Percentiles rank a stretch among this genome's conserved stretches.
These are phyloP conservation scores for Eucalyptus lansdowneana DNA, from an alignment of 345 rosid species.

Conservation along the genomic window DNA sequence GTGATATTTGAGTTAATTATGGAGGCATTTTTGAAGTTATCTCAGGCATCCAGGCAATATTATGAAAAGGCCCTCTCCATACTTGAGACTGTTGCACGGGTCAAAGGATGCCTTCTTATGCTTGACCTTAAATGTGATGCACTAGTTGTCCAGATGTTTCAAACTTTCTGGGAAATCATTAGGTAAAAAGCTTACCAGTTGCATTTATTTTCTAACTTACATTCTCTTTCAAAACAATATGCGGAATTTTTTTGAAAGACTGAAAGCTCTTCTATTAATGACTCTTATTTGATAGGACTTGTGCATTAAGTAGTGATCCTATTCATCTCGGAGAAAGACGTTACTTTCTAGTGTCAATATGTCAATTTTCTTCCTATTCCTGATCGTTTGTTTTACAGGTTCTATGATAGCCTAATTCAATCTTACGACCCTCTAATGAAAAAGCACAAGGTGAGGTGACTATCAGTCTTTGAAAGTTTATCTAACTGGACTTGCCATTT, in stretches of 20 bases:
- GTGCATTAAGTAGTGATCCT: not conserved
- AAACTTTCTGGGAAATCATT: slow-evolving; percentile 32
- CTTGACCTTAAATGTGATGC: slow-evolving; percentile 64
- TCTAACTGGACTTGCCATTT: not conserved
- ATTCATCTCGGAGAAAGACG: not conserved
- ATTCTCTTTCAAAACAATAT: not conserved
- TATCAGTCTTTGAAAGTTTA: not conserved
- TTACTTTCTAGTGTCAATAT: not conserved
- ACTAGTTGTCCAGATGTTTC: slow-evolving; percentile 56
- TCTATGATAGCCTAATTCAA: not conserved
- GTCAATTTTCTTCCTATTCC: not conserved
- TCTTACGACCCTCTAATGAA: not conserved
- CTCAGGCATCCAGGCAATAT: slow-evolving; percentile 30
- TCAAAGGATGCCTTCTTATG: slow-evolving; percentile 67
- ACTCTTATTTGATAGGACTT: not conserved
- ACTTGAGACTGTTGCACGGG: slow-evolving; percentile 56
- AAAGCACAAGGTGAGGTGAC: not conserved
- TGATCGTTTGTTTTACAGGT: not conserved
- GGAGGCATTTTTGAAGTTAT: slow-evolving; percentile 41
- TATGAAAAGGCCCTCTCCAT: slow-evolving; percentile 50
- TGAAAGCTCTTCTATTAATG: no score
- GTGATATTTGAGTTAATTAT: slow-evolving; percentile 44
- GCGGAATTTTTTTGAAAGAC: no score
- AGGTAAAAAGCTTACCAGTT: slow-evolving; percentile 23
- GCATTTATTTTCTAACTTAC: not conserved